Base-by-base conservation (phyloP, 2,329 filamentous ascomycete genomes). In the Exophiala xenobiotica region DNA sequence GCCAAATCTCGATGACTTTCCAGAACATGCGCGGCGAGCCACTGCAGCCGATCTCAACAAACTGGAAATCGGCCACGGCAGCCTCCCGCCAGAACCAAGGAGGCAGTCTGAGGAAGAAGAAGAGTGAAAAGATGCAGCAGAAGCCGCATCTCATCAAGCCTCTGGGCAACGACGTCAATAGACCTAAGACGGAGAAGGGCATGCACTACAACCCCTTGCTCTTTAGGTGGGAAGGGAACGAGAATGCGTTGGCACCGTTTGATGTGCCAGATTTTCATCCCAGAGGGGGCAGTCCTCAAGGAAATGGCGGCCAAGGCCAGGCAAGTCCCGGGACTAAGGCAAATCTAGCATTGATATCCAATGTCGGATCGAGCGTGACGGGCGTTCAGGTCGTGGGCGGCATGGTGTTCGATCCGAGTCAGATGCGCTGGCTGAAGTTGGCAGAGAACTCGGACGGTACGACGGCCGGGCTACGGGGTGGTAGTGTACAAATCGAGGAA, bases 351-450 rank as follows among this genome's bases (percentile, higher is more conserved):
- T 79, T 99, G 14, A 99, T 99, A 63, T 90, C 90, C 41, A 93
- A 96, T 60, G 88, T 96, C 59, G 88, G 87, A 48, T 80, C 85
- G 3, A 85, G 86, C 55, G 88, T 92, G 64, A 58, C 51, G 12
- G 91, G 90, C 56, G 87, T 96, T 11, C 91, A 96, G 70, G 87
- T 96, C 27, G 90, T 96, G 51, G 88, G 90, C n/a, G 90, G 90
- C 61, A 99, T 99, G 93, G 87, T 97, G 7, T 99, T 97, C 67
- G 93, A 99, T 66, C 93, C 93, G 3, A 86, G 90, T 57, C 89
- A 89, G 62, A 97, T 99, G 92, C 95, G 90, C 68, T 99, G 93
- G 93, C 79, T 97, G 50, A 96, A 96, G 69, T 76, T 93, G 54
- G 76, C 56, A 75, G 56, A 59, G 37, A 54, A 59, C 14, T 23